phyloP scores from a whole-genome alignment of 2,329 filamentous ascomycete species.

The Talaromyces sp. region DNA sequence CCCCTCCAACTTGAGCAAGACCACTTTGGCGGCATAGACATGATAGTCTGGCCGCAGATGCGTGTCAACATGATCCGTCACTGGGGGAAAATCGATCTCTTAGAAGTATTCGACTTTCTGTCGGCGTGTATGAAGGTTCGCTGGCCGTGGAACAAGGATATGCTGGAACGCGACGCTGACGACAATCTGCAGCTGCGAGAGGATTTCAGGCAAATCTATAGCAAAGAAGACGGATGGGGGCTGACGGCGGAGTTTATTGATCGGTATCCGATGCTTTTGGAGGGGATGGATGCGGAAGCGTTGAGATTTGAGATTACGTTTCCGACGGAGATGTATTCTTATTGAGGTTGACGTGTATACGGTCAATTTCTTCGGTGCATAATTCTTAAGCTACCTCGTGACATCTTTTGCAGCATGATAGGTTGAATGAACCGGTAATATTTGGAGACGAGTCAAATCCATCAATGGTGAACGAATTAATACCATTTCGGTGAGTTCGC shows the following conservation, averaged over 20 bases:
- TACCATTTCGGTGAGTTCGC: neutral
- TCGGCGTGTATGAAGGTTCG: constrained; percentile 25
- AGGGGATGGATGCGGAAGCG: constrained; percentile 22
- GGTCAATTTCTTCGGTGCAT: neutral
- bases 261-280: constrained; percentile 24
- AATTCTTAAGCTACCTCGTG: neutral
- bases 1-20: constrained; percentile 22
- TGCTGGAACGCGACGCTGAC: constrained; percentile 23
- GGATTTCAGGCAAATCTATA: constrained; percentile 23
- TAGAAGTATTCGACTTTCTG: constrained; percentile 7
- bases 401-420: too few relatives aligned
- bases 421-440: too few relatives aligned
- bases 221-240: constrained; percentile 25
- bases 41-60: constrained; percentile 26
- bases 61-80: constrained; percentile 25
- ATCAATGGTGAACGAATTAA: too few relatives aligned
- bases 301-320: constrained; percentile 15
- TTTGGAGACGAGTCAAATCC: too few relatives aligned
- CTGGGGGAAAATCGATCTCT: constrained; percentile 22
- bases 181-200: constrained; percentile 23
- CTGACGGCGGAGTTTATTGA: constrained; percentile 27
- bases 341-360: neutral
- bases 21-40: constrained; percentile 24
- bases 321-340: constrained; percentile 13
- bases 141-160: constrained; percentile 27